Evolutionary conservation across 1,284 basidiomycete species (phyloP), one percentile per base, ranked within the genome.

Genomic region (Ceraceosorus guamensis): DNA sequence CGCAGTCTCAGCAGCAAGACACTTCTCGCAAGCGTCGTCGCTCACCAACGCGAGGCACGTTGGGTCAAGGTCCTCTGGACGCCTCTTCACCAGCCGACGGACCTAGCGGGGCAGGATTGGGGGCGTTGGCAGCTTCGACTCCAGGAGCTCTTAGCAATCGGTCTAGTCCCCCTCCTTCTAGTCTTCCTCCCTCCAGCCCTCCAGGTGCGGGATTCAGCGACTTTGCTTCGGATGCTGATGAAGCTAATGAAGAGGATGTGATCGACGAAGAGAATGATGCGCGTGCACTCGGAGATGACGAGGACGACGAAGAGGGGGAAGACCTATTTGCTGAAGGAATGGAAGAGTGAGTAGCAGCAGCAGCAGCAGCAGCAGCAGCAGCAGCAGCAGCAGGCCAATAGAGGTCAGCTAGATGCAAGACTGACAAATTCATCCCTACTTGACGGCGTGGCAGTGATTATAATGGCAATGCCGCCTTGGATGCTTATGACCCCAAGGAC

Each of bases 241-340:
- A 60, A 10, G 69, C 65, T 2, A 55, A 57, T 33, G 52, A 60
- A 16, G 52, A 62, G 32, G 59, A 60, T 18, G 64, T 68, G 5
- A 58, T 71, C n/a, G 73, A 76, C 46, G 73, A 76, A 30, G 70
- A 73, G 46, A 57, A 55, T 11, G 66, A 71, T 31, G 70, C 70
- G 3, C 52, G 62, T 2, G 59, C 60, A 31, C 56, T 73, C 10
- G 73, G 70, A 32, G 79, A 83, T n/a, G 83, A 65, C 13, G 89
- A 86, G 6, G 84, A 84, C 41, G 87, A 87, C 5, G 89, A 84
- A 18, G 89, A 91, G 30, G 91, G 89, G 37, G 92, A 95, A 77
- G 92, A 98, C 79, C 83, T 98, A 31, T 97, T 93, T 78, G 89
- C 83, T 46, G 86, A 93, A 13, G 82, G 81, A 44, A 77, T 83